Conservation (phyloP, 306 rosid genomes). For the Biancaea sappan region DNA sequence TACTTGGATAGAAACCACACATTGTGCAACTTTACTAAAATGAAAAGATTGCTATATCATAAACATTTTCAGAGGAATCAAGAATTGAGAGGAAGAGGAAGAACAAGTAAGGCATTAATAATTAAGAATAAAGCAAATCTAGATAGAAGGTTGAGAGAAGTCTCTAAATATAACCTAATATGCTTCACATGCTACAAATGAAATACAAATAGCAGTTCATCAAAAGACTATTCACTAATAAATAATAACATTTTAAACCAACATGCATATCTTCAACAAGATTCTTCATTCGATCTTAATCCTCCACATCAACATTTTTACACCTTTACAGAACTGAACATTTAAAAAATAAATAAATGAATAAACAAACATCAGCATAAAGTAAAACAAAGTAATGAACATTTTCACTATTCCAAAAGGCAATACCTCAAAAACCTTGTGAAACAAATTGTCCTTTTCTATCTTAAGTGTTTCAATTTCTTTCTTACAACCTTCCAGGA, state of each 20-base stretch:
- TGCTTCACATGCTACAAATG: not conserved
- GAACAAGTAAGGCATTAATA: not conserved
- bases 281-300: slow-evolving; percentile 71
- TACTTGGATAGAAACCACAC: not conserved
- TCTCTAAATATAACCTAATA: not conserved
- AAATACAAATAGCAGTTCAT: not conserved
- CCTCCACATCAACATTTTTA: slow-evolving; percentile 71
- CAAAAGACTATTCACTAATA: not conserved
- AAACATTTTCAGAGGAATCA: slow-evolving; percentile 1
- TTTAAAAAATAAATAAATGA: not conserved
- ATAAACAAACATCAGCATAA: not conserved
- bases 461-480: slow-evolving; percentile 60
- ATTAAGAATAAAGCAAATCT: not conserved
- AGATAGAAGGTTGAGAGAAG: slow-evolving; percentile 1
- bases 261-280: slow-evolving; percentile 74
- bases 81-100: not conserved
- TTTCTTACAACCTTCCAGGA: slow-evolving; percentile 62
- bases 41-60: not conserved
- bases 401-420: slow-evolving; percentile 28
- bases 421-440: slow-evolving; percentile 77
- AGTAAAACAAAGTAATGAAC: not conserved
- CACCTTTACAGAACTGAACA: slow-evolving; percentile 67
- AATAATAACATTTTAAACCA: not conserved
- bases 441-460: slow-evolving; percentile 61
- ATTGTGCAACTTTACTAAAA: not conserved